Evolutionary conservation across 192 early-diverging fungal genomes (phyloP), one percentile per base, ranked within the genome.

Genomic region (Jimgerdemannia lactiflua): DNA sequence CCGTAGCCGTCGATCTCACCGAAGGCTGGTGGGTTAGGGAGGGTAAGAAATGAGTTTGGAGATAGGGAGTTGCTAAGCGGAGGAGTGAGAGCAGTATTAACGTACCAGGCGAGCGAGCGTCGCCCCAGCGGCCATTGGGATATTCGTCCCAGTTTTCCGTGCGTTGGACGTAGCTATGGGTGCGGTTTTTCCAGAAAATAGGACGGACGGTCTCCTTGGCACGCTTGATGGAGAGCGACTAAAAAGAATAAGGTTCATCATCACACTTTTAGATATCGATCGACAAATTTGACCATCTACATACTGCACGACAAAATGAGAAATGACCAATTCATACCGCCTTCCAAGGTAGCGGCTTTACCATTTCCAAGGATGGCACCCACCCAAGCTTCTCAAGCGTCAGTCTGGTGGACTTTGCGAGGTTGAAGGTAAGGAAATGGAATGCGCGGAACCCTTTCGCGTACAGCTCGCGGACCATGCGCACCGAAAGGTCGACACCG

Each of bases 41-140:
- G 29, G 29, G 29, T 29, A 68, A 39, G 7, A 39, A 19, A 39
- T 19, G 40, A 41, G 49, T 59, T 6, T 59, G 14, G 6, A 59
- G 29, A 29, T 29, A 29, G 29, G 29, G 29, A 29, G 29, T 29
- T 29, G 29, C 29, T 29, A 29, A 29, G 29, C 2, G 49, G 14
- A 59, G 49, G 49, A 2, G 6, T 10, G 19, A 10, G 29, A 68
- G 40, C 9, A 19, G 1, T 1, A 10, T 59, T 42, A 42, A 39
- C 59, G 64, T 84, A 86, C 86, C 84, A 4, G 96, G 96, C 4
- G 96, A 99, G 40, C 96, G 86, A 20, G 98, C 91, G 75, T 99
- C 96, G 41, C 98, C 98, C 98, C 97, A 99, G 43, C 98, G 92
- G 49, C 98, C 98, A 76, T 99, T 99, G 18, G 96, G 98, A 78